Evolutionary conservation across 2,329 filamentous ascomycete genomes (phyloP).

Genomic region (Pseudogymnoascus verrucosus): DNA sequence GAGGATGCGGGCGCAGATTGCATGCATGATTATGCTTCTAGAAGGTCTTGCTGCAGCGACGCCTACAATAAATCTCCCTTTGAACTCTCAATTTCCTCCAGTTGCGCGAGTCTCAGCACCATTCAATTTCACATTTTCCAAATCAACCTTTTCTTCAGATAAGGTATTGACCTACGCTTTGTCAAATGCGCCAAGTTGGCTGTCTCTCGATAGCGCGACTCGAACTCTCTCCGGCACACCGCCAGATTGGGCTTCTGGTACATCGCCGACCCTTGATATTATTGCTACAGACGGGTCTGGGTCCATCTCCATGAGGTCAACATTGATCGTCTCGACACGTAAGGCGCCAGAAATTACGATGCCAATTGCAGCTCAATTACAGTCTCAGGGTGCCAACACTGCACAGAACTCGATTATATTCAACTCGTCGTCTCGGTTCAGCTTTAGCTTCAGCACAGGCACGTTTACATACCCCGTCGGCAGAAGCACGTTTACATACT

Average conservation of each 20-base stretch:
- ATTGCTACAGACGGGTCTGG: conserved; percentile 61
- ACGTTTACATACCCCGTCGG: conserved; percentile 51
- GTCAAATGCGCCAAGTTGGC: conserved; percentile 59
- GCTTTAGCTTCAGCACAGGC: conserved; percentile 43
- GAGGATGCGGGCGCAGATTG: background rate
- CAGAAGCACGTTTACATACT: conserved; percentile 54
- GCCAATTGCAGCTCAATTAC: conserved; percentile 51
- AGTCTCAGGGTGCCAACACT: conserved; percentile 49
- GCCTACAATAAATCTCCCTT: conserved; percentile 51
- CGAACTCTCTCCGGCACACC: conserved; percentile 68
- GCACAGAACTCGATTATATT: conserved; percentile 51
- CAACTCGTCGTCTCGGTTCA: conserved; percentile 45
- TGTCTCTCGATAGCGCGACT: conserved; percentile 57
- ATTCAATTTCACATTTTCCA: conserved; percentile 65
- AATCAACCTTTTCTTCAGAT: conserved; percentile 62
- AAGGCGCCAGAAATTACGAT: conserved; percentile 45
- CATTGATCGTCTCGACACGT: conserved; percentile 59
- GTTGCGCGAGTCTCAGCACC: conserved; percentile 61
- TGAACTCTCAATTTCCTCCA: conserved; percentile 78
- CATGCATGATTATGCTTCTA: conserved; percentile 1
- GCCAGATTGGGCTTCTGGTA: conserved; percentile 40
- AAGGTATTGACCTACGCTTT: conserved; percentile 59
- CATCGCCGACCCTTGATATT: conserved; percentile 58
- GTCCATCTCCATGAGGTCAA: conserved; percentile 55
- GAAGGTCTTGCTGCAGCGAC: conserved; percentile 21